Conservation (phyloP, 768 basidiomycete species). For the Amanita rubescens region DNA sequence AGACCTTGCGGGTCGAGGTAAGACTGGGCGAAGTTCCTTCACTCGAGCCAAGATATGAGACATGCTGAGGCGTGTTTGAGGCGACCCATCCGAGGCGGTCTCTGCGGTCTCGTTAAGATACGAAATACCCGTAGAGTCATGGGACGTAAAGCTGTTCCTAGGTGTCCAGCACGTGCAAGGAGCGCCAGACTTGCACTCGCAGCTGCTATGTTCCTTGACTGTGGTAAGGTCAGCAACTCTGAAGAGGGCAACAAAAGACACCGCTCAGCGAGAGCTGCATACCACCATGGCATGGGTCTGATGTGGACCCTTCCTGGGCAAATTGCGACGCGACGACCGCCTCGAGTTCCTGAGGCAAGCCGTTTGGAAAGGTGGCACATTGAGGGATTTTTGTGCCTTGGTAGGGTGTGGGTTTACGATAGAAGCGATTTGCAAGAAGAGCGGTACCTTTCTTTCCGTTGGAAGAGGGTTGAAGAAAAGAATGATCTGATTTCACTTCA, state of each 20-base stretch:
- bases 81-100: not conserved
- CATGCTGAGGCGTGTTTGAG: slow-evolving; percentile 6
- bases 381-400: slow-evolving; percentile 55
- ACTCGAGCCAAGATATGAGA: slow-evolving; percentile 53
- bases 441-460: slow-evolving; percentile 60
- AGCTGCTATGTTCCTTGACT: slow-evolving; percentile 30
- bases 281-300: slow-evolving; percentile 62
- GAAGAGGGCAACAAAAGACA: slow-evolving; percentile 25
- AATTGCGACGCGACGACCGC: slow-evolving; percentile 46
- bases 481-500: slow-evolving; percentile 60
- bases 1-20: slow-evolving; percentile 44
- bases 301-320: slow-evolving; percentile 40
- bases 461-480: slow-evolving; percentile 28
- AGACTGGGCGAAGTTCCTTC: slow-evolving; percentile 60
- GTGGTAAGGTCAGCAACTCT: slow-evolving; percentile 38
- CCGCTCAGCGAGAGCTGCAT: slow-evolving; percentile 44
- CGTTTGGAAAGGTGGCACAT: slow-evolving; percentile 74
- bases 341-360: slow-evolving; percentile 64
- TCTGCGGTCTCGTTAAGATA: not conserved
- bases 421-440: slow-evolving; percentile 14
- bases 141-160: slow-evolving; percentile 33
- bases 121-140: slow-evolving; percentile 22
- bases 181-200: slow-evolving; percentile 44
- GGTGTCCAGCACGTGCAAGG: slow-evolving; percentile 55
- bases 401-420: slow-evolving; percentile 34